These are phyloP conservation scores for Ceratocystis alfenasii DNA, from an alignment of 2,329 filamentous ascomycete species.

Conservation along the genomic window DNA sequence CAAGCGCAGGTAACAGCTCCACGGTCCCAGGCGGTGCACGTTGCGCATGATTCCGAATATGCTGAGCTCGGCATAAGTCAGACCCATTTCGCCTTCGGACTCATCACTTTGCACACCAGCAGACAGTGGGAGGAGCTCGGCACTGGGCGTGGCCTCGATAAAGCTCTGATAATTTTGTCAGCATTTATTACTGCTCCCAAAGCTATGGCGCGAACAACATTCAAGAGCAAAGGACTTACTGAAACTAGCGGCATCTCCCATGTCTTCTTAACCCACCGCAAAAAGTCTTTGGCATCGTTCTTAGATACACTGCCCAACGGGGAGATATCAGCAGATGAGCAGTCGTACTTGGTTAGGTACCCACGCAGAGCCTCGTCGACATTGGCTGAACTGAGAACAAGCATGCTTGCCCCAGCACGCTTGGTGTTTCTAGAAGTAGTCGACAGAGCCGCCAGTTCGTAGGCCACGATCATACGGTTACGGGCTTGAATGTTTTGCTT, in stretches of 20 bases:
- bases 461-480: constrained; percentile 51
- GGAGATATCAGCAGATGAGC: constrained; percentile 39
- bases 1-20: constrained; percentile 32
- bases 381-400: constrained; percentile 52
- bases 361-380: constrained; percentile 39
- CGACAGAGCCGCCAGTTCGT: constrained; percentile 50
- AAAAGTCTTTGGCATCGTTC: constrained; percentile 54
- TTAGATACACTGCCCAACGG: constrained; percentile 46
- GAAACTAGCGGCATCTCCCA: constrained; percentile 52
- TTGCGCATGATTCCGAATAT: constrained; percentile 33
- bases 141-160: constrained; percentile 45
- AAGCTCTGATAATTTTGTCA: constrained; percentile 35
- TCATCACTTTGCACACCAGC: constrained; percentile 33
- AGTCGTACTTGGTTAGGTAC: constrained; percentile 39
- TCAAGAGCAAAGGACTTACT: constrained; percentile 9
- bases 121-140: constrained; percentile 38
- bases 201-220: no score
- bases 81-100: constrained; percentile 33
- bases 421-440: constrained; percentile 44
- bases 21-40: constrained; percentile 34
- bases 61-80: constrained; percentile 34
- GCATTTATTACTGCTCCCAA: not conserved
- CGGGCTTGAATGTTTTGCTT: constrained; percentile 59
- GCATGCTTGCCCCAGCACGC: constrained; percentile 42
- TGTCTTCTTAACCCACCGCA: constrained; percentile 42